Conservation (phyloP, 1,284 basidiomycete species). For the Boletellus deceptivus region DNA sequence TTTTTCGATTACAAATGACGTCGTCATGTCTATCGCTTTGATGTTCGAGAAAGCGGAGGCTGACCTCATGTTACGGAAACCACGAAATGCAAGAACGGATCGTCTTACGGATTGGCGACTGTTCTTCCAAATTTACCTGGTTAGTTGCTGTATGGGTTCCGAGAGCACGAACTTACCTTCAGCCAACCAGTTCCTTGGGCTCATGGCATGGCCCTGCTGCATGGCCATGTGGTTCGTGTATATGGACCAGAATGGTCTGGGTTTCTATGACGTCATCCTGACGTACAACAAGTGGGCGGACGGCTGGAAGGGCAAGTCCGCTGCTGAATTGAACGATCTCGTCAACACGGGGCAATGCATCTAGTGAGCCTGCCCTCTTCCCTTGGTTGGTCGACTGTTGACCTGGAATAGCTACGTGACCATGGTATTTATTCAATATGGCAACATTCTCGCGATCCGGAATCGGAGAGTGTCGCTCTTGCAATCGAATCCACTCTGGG, state of each 20-base stretch:
- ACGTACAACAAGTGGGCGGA: slow-evolving; percentile 39
- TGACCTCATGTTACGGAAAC: slow-evolving; percentile 57
- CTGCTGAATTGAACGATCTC: slow-evolving; percentile 29
- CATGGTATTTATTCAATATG: slow-evolving; percentile 40
- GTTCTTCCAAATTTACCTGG: slow-evolving; percentile 35
- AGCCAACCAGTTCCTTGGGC: slow-evolving; percentile 38
- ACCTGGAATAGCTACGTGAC: slow-evolving; percentile 39
- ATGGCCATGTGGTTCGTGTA: slow-evolving; percentile 43
- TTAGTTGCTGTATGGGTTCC: slow-evolving; percentile 13
- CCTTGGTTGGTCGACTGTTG: slow-evolving; percentile 12
- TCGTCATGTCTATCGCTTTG: slow-evolving; percentile 38
- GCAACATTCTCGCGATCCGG: slow-evolving; percentile 35
- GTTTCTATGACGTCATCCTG: slow-evolving; percentile 40
- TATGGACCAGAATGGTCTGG: slow-evolving; percentile 37
- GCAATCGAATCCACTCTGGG: slow-evolving; percentile 39
- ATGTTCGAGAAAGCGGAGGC: slow-evolving; percentile 41
- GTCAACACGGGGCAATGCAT: slow-evolving; percentile 41
- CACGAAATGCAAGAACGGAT: slow-evolving; percentile 59
- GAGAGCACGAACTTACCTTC: not conserved
- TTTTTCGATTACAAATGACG: slow-evolving; percentile 41
- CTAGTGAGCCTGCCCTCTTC: slow-evolving; percentile 38
- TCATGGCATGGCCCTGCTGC: slow-evolving; percentile 47
- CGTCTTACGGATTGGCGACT: slow-evolving; percentile 42
- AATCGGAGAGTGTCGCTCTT: slow-evolving; percentile 37
- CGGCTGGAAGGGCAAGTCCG: slow-evolving; percentile 33